Evolutionary conservation across 1,139 yeast species (phyloP).

Genomic region (Candida albicans): DNA sequence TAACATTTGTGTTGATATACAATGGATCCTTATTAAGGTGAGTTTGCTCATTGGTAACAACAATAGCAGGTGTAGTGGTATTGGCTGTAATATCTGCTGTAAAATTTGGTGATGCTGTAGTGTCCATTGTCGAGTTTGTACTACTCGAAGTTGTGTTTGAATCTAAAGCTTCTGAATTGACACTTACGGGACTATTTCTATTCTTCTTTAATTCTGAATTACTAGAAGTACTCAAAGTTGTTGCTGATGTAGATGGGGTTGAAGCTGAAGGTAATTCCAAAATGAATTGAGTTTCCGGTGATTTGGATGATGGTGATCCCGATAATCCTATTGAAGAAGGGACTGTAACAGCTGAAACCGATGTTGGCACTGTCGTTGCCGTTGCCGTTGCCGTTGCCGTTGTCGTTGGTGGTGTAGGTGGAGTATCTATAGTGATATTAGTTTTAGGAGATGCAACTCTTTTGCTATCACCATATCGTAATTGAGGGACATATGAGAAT

Average conservation of each 20-base stretch:
- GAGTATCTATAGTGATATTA: neutral
- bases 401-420: neutral
- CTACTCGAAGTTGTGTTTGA: constrained; percentile 2
- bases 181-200: constrained; percentile 7
- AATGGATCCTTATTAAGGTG: neutral
- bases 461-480: constrained; percentile 7
- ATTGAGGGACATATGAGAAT: constrained; percentile 4
- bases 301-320: constrained; percentile 2
- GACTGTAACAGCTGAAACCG: neutral
- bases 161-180: constrained; percentile 5
- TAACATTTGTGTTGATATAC: neutral
- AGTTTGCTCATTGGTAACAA: constrained; percentile 19
- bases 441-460: constrained; percentile 7
- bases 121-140: constrained; percentile 5
- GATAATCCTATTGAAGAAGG: neutral
- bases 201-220: neutral
- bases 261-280: constrained; percentile 3
- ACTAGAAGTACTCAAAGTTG: constrained; percentile 3
- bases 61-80: constrained; percentile 23
- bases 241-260: constrained; percentile 10
- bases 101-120: neutral
- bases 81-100: constrained; percentile 2
- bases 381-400: constrained; percentile 3
- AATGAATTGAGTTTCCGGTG: constrained; percentile 6
- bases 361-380: neutral